Conservation (phyloP, 306 rosid species). For the Crotalaria pallida region DNA sequence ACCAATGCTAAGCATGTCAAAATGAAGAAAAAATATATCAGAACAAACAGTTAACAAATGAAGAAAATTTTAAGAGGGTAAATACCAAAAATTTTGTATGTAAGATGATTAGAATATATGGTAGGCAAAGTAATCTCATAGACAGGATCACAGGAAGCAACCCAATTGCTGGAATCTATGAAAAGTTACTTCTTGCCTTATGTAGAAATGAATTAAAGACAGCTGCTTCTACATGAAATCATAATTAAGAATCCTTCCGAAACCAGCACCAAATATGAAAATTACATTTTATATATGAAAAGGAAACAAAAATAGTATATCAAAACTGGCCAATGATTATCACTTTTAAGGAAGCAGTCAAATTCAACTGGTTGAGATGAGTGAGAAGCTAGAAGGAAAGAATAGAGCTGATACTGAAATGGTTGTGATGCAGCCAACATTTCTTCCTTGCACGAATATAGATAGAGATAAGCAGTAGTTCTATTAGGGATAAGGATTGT, state of each 20-base stretch:
- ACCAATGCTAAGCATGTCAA: background rate
- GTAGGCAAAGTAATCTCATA: background rate
- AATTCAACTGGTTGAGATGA: conserved; percentile 5
- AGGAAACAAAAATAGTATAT: background rate
- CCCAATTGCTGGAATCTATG: background rate
- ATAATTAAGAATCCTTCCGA: background rate
- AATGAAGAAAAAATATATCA: too few relatives aligned
- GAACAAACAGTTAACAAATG: too few relatives aligned
- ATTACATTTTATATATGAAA: background rate
- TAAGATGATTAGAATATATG: conserved; percentile 28
- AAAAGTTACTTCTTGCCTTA: background rate
- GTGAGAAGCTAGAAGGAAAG: conserved; percentile 16
- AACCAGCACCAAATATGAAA: background rate
- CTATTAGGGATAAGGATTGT: conserved; percentile 86
- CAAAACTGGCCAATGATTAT: background rate
- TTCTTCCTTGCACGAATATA: conserved; percentile 95
- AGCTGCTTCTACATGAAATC: conserved; percentile 4
- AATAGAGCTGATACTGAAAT: conserved; percentile 35
- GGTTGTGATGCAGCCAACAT: conserved; percentile 95
- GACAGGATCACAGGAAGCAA: conserved; percentile 19
- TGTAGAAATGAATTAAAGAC: conserved; percentile 7
- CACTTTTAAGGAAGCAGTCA: conserved; percentile 9
- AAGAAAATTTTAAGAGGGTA: too few relatives aligned
- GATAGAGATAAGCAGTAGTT: conserved; percentile 96
- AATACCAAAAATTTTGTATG: too few relatives aligned